These are phyloP conservation scores for Mycena amicta DNA, from an alignment of 768 basidiomycete genomes.

Conservation along the genomic window DNA sequence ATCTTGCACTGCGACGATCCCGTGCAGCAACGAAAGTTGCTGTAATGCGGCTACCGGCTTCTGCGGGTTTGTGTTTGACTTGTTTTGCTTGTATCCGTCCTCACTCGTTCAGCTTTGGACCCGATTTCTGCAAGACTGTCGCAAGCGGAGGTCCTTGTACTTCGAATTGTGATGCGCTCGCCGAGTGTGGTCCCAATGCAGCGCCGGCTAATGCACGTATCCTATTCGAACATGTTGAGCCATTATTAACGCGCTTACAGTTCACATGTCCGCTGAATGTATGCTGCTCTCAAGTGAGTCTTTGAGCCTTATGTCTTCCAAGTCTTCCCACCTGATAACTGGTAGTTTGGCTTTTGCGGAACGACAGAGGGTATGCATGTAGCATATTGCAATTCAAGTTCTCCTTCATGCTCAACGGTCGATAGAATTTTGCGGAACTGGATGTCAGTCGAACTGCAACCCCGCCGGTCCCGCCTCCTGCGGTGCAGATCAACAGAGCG, in stretches of 20 bases:
- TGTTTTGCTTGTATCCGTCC: neutral
- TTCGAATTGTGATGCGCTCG: conserved; percentile 13
- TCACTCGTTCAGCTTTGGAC: conserved; percentile 10
- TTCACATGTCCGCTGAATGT: conserved; percentile 11
- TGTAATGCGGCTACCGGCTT: conserved; percentile 28
- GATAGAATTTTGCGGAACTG: neutral
- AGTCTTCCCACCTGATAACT: neutral
- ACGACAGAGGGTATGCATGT: conserved; percentile 16
- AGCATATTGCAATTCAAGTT: conserved; percentile 6
- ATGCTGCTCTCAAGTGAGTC: neutral
- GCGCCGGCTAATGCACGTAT: neutral
- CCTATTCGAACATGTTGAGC: too few species aligned
- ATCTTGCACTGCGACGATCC: conserved; percentile 12
- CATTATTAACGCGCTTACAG: too few species aligned
- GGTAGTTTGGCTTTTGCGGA: conserved; percentile 17
- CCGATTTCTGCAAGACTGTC: conserved; percentile 14
- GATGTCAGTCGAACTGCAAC: neutral
- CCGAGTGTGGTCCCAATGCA: conserved; percentile 1
- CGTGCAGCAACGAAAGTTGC: conserved; percentile 30
- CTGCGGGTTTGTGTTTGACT: conserved; percentile 24
- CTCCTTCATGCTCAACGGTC: neutral
- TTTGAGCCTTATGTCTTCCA: neutral
- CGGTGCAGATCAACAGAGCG: conserved; percentile 25
- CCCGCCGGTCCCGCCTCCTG: neutral
- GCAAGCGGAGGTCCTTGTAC: conserved; percentile 5